Percentiles rank a stretch among this genome's conserved stretches.
phyloP scores from a whole-genome alignment of 2,329 filamentous ascomycete genomes.

The Venturia aucupariae region DNA sequence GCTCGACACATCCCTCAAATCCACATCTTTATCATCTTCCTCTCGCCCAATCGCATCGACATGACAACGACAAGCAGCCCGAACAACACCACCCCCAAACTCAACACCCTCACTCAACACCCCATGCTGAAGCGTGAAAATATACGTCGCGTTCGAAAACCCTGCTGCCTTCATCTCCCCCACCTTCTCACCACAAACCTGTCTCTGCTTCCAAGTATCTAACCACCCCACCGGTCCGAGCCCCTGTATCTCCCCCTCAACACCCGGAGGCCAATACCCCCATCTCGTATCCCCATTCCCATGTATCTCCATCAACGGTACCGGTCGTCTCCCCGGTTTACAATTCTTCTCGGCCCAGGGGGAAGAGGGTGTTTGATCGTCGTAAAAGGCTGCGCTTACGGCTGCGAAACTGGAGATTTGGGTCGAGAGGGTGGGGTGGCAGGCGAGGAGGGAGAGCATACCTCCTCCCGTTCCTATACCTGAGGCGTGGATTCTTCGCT shows the following conservation, averaged over 20 bases:
- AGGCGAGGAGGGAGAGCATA: constrained; percentile 10
- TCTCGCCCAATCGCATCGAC: not conserved
- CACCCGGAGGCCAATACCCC: constrained; percentile 2
- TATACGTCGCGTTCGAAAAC: constrained; percentile 4
- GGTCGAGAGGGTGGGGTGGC: constrained; percentile 6
- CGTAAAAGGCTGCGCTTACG: not conserved
- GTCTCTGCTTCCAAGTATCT: not conserved
- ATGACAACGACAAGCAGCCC: not conserved
- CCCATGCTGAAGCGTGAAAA: not conserved
- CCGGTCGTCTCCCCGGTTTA: not conserved
- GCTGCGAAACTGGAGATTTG: constrained; percentile 4
- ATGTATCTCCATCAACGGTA: constrained; percentile 10
- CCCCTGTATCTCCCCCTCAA: not conserved
- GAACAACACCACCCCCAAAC: constrained; percentile 5
- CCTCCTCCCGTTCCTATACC: constrained; percentile 13
- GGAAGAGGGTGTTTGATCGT: not conserved
- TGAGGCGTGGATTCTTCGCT: constrained; percentile 8
- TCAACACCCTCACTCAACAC: constrained; percentile 9
- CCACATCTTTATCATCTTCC: not conserved
- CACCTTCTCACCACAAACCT: not conserved
- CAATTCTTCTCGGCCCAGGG: not conserved
- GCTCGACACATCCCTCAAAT: not conserved
- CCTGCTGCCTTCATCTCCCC: not conserved
- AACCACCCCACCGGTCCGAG: not conserved
- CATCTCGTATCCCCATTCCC: not conserved